Conservation (phyloP, 805 yeast genomes). For the Metschnikowia corniflorae region DNA sequence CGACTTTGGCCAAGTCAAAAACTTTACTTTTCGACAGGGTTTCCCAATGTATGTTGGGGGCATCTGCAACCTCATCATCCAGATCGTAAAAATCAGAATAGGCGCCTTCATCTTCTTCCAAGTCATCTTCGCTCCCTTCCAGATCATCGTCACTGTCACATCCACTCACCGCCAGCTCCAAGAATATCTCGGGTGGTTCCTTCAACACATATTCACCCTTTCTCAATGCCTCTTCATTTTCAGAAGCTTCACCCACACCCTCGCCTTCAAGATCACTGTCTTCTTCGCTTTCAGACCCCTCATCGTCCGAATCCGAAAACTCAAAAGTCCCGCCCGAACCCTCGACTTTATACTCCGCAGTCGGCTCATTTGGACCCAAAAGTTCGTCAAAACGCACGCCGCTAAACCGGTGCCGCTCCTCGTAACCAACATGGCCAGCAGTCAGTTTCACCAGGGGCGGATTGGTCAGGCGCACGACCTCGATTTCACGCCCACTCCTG, state of each 20-base stretch:
- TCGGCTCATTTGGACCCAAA: constrained; percentile 1
- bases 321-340: not conserved
- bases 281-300: not conserved
- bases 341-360: not conserved
- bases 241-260: not conserved
- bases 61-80: not conserved
- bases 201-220: not conserved
- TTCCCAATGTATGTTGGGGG: not conserved
- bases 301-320: not conserved
- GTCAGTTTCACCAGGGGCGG: constrained; percentile 6
- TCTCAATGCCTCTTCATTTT: not conserved
- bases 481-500: constrained; percentile 2
- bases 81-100: too few species aligned
- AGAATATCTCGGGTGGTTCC: not conserved
- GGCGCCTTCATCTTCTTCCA: not conserved
- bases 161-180: not conserved
- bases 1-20: not conserved
- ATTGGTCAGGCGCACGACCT: constrained; percentile 8
- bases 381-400: constrained; percentile 9
- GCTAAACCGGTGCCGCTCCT: constrained; percentile 8
- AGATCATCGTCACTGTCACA: not conserved
- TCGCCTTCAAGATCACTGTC: not conserved
- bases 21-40: not conserved
- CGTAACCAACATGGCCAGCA: constrained; percentile 10
- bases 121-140: not conserved